Evolutionary conservation across 768 basidiomycete genomes (phyloP).

Genomic region (Suillus ampliporus): DNA sequence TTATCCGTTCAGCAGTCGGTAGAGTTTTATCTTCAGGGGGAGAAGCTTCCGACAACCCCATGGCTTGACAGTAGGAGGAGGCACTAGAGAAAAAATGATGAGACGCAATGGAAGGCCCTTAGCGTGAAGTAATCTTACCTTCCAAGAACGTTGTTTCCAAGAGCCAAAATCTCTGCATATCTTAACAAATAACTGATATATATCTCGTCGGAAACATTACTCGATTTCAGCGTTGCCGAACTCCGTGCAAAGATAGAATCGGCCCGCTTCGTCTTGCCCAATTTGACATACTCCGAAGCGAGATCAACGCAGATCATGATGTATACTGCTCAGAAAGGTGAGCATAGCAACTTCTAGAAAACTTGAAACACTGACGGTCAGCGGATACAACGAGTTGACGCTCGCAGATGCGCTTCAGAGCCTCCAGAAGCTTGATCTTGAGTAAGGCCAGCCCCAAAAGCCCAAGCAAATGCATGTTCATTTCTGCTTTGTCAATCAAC

Average conservation of each 20-base stretch:
- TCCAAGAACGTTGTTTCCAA: constrained; percentile 59
- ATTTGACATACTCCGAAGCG: constrained; percentile 77
- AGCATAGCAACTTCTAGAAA: not conserved
- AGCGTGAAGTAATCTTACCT: constrained; percentile 49
- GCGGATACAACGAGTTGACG: constrained; percentile 44
- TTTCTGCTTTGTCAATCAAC: constrained; percentile 43
- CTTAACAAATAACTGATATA: constrained; percentile 62
- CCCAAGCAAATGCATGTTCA: constrained; percentile 66
- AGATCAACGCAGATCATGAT: constrained; percentile 69
- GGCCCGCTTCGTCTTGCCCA: constrained; percentile 79
- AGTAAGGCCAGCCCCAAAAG: constrained; percentile 68
- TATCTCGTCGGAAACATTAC: constrained; percentile 55
- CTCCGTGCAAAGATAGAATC: constrained; percentile 65
- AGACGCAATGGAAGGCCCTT: constrained; percentile 5
- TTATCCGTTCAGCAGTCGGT: constrained; percentile 62
- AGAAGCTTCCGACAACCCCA: constrained; percentile 48
- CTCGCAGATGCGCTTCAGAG: constrained; percentile 66
- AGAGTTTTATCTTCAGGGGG: constrained; percentile 50
- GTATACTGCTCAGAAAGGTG: constrained; percentile 50
- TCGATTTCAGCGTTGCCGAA: constrained; percentile 49
- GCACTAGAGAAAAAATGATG: constrained; percentile 38
- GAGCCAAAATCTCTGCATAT: constrained; percentile 68
- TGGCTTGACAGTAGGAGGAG: constrained; percentile 65
- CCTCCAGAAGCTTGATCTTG: constrained; percentile 70
- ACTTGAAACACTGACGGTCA: constrained; percentile 48